A percentile compares a stretch with the other conserved stretches of the same genome.
phyloP scores from a whole-genome alignment of 2,329 filamentous ascomycete species.

The Byssochlamys sp. region DNA sequence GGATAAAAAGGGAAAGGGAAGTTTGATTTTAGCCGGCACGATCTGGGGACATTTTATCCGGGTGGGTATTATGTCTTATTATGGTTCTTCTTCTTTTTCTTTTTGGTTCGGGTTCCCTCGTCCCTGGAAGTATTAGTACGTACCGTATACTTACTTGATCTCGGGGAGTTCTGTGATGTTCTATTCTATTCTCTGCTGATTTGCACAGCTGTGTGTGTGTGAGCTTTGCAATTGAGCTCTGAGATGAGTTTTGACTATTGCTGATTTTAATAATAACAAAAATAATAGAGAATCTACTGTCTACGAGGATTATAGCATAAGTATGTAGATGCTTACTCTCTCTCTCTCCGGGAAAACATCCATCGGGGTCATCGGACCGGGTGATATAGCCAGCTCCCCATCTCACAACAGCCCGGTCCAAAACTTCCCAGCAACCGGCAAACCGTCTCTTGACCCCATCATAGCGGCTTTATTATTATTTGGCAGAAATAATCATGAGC shows the following conservation, averaged over 20 bases:
- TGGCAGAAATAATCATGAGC: background rate
- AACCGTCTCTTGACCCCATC: background rate
- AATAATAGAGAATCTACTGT: too few species aligned
- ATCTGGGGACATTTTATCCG: background rate
- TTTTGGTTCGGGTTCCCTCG: background rate
- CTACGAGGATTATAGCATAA: background rate
- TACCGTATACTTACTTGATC: too few species aligned
- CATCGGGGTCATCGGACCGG: background rate
- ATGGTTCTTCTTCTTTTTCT: too few species aligned
- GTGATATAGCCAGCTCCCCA: background rate
- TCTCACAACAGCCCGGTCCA: background rate
- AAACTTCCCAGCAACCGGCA: background rate
- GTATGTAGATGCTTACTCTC: background rate
- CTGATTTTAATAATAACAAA: too few species aligned
- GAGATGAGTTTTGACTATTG: too few species aligned
- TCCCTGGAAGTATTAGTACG: background rate
- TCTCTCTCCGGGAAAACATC: background rate
- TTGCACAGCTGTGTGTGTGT: too few species aligned
- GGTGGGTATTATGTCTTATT: background rate
- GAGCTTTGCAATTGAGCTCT: too few species aligned
- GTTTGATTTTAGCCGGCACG: background rate
- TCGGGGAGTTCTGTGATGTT: too few species aligned
- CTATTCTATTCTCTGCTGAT: too few species aligned
- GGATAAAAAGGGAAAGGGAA: background rate
- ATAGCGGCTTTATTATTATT: background rate